Conservation (phyloP, 768 basidiomycete species). For the Naganishia onofrii region DNA sequence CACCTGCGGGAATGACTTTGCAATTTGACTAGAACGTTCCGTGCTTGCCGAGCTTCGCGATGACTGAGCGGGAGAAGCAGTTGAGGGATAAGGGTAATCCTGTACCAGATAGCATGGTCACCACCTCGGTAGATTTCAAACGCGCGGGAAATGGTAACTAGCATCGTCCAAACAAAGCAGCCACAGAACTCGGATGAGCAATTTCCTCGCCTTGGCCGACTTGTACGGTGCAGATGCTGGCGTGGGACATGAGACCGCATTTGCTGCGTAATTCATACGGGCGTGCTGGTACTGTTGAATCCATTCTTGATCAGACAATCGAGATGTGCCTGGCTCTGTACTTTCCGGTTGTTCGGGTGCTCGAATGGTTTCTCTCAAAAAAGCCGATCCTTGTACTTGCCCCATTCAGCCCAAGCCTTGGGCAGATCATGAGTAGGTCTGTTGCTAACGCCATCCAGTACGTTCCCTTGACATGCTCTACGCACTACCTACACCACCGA, state of each 20-base stretch:
- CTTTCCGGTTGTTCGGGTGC: conserved; percentile 44
- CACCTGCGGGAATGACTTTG: conserved; percentile 88
- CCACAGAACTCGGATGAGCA: conserved; percentile 93
- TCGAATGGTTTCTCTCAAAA: conserved; percentile 70
- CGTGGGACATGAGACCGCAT: conserved; percentile 94
- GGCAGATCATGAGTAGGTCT: conserved; percentile 82
- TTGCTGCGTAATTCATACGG: conserved; percentile 64
- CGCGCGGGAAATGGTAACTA: conserved; percentile 47
- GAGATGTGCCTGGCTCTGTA: conserved; percentile 45
- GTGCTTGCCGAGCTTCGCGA: conserved; percentile 87
- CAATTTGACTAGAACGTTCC: conserved; percentile 82
- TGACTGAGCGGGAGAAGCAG: conserved; percentile 83
- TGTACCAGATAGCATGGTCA: conserved; percentile 95
- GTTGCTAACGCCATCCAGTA: conserved; percentile 93
- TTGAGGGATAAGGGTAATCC: conserved; percentile 96
- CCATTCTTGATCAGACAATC: conserved; percentile 45
- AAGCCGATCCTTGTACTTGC: conserved; percentile 83
- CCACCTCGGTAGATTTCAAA: conserved; percentile 97
- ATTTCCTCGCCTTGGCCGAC: conserved; percentile 82
- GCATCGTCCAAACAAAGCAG: conserved; percentile 86
- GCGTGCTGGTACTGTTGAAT: conserved; percentile 39
- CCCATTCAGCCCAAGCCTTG: conserved; percentile 99
- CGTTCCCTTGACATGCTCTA: conserved; percentile 81
- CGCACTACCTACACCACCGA: too few species aligned
- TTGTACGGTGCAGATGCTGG: conserved; percentile 96